A percentile compares a stretch with the other conserved stretches of the same genome.
Evolutionary conservation across 306 rosid genomes (phyloP).

Genomic region (Quercus engelmannii): DNA sequence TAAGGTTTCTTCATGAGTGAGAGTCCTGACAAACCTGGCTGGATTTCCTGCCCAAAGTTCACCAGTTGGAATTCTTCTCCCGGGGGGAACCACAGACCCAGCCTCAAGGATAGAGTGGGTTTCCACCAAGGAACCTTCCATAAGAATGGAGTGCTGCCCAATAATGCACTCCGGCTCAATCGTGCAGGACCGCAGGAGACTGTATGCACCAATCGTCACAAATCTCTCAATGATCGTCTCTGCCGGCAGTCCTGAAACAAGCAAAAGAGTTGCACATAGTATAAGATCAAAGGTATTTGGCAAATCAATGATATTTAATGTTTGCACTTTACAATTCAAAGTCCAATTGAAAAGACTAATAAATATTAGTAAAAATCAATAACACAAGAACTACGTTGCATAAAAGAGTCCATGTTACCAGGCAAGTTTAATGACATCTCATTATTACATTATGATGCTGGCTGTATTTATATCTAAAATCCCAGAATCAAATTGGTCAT

Average conservation of each 20-base stretch:
- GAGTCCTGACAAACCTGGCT: slow-evolving; percentile 78
- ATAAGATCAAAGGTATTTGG: slow-evolving; percentile 13
- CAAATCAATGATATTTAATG: neutral
- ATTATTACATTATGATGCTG: neutral
- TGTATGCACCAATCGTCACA: slow-evolving; percentile 89
- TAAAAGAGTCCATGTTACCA: slow-evolving; percentile 1
- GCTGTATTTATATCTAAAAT: neutral
- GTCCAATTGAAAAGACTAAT: slow-evolving; percentile 3
- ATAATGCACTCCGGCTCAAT: slow-evolving; percentile 97
- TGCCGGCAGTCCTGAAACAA: slow-evolving; percentile 83
- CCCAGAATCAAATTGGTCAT: neutral
- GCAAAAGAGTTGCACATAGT: slow-evolving; percentile 15
- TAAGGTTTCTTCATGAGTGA: slow-evolving; percentile 85
- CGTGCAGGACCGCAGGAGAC: slow-evolving; percentile 92
- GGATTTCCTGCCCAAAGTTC: slow-evolving; percentile 99
- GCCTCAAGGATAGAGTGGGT: slow-evolving; percentile 96
- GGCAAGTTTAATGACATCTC: neutral
- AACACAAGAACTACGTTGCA: neutral
- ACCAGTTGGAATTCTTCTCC: slow-evolving; percentile 90
- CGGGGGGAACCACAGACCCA: slow-evolving; percentile 96
- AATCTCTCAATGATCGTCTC: slow-evolving; percentile 80
- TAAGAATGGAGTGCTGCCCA: slow-evolving; percentile 95
- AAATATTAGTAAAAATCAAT: neutral
- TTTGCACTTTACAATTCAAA: neutral
- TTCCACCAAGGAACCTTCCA: slow-evolving; percentile 98